A percentile compares a stretch with the other conserved stretches of the same genome.
phyloP scores from a whole-genome alignment of 2,329 filamentous ascomycete genomes.

The Aspergillus japonicus region DNA sequence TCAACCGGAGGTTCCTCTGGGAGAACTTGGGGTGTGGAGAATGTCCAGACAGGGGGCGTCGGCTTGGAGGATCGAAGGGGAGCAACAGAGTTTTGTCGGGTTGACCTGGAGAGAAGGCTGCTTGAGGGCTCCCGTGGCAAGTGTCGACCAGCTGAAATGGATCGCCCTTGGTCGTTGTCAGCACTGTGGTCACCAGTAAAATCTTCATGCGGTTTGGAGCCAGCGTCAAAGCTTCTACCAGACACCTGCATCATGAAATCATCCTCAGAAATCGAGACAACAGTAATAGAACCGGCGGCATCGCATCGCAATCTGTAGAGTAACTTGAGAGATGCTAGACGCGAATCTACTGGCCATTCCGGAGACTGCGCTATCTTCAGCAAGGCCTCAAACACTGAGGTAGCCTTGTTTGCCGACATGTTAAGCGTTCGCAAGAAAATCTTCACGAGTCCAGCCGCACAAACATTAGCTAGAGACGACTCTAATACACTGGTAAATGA shows the following conservation, averaged over 20 bases:
- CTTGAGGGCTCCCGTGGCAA: conserved; percentile 33
- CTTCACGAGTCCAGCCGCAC: conserved; percentile 67
- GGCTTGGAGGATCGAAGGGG: conserved; percentile 35
- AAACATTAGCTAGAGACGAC: conserved; percentile 57
- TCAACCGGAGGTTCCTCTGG: conserved; percentile 53
- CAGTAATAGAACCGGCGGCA: conserved; percentile 71
- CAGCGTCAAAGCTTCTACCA: conserved; percentile 60
- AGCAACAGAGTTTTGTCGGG: conserved; percentile 34
- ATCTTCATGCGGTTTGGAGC: conserved; percentile 45
- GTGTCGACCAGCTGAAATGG: conserved; percentile 28
- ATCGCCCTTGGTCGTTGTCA: conserved; percentile 37
- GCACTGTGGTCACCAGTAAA: conserved; percentile 35
- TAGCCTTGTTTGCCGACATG: conserved; percentile 62
- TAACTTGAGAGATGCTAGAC: conserved; percentile 72
- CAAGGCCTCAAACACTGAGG: conserved; percentile 61
- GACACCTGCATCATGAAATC: conserved; percentile 70
- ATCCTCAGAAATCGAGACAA: conserved; percentile 69
- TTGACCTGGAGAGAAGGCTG: conserved; percentile 31
- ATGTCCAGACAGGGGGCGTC: conserved; percentile 56
- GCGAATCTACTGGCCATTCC: conserved; percentile 64
- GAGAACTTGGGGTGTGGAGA: conserved; percentile 53
- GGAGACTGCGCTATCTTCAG: conserved; percentile 62
- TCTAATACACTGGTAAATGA: conserved; percentile 32
- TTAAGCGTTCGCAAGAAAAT: conserved; percentile 76
- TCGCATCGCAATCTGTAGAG: conserved; percentile 82